These are phyloP conservation scores for Phylloporus arenicola DNA, from an alignment of 768 basidiomycete species.

Conservation along the genomic window DNA sequence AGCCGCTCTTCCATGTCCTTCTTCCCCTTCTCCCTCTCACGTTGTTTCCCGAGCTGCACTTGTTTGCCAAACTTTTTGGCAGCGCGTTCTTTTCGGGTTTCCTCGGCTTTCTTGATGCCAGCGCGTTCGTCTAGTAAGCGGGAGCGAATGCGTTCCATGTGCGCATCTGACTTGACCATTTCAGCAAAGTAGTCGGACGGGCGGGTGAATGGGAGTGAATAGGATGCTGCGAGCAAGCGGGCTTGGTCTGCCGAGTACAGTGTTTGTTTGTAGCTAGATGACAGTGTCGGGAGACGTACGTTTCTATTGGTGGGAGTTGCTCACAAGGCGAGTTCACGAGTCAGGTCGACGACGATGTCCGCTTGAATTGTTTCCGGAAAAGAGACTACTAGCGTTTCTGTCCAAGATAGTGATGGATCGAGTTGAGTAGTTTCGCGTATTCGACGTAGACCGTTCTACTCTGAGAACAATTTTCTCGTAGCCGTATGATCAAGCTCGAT, in stretches of 20 bases:
- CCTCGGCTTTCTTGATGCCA: conserved; percentile 85
- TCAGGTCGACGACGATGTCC: conserved; percentile 83
- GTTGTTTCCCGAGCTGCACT: conserved; percentile 90
- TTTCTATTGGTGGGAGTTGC: neutral
- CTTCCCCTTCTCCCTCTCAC: conserved; percentile 83
- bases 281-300: neutral
- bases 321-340: conserved; percentile 96
- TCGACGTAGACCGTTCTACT: conserved; percentile 43
- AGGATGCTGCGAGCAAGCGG: conserved; percentile 67
- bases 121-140: conserved; percentile 84
- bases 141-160: conserved; percentile 96
- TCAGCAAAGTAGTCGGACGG: conserved; percentile 96
- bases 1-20: conserved; percentile 88
- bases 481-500: too few relatives aligned
- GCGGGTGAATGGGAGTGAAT: conserved; percentile 81
- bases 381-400: conserved; percentile 69
- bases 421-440: conserved; percentile 75
- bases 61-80: conserved; percentile 99
- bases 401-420: conserved; percentile 74
- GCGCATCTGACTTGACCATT: conserved; percentile 95
- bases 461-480: too few relatives aligned
- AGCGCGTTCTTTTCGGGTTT: conserved; percentile 85
- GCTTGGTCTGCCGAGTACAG: conserved; percentile 77
- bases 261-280: conserved; percentile 88
- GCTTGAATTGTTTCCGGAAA: conserved; percentile 71